Evolutionary conservation across 2,329 filamentous ascomycete genomes (phyloP).

Genomic region (Hypomyces rosellus): DNA sequence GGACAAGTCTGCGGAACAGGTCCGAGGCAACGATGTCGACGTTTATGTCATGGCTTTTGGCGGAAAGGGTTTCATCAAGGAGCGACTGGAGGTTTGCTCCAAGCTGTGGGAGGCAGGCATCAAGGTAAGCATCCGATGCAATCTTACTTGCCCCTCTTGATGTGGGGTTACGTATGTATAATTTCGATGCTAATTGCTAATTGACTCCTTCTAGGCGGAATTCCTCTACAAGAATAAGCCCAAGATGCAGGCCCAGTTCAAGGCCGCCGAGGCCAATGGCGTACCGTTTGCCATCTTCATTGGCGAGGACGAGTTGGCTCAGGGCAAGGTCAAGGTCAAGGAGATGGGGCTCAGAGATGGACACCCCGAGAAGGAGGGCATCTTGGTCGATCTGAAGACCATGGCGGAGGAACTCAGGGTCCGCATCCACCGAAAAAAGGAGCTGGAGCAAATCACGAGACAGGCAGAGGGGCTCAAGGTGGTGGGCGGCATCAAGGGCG

Average conservation of each 20-base stretch:
- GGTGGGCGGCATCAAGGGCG: constrained; percentile 40
- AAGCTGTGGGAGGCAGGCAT: constrained; percentile 81
- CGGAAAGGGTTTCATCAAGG: constrained; percentile 73
- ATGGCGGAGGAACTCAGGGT: constrained; percentile 57
- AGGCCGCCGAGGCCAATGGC: constrained; percentile 71
- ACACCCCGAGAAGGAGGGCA: constrained; percentile 85
- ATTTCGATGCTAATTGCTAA: constrained; percentile 15
- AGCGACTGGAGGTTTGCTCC: constrained; percentile 75
- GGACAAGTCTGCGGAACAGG: constrained; percentile 53
- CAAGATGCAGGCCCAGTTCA: constrained; percentile 84
- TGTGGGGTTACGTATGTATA: neutral
- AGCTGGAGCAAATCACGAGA: constrained; percentile 37
- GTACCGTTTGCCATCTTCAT: constrained; percentile 85
- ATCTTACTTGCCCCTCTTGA: neutral
- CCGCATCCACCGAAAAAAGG: constrained; percentile 36
- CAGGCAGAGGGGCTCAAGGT: constrained; percentile 41
- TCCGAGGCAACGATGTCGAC: constrained; percentile 70
- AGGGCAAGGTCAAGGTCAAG: constrained; percentile 84
- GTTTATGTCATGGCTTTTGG: constrained; percentile 95
- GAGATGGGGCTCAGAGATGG: constrained; percentile 65
- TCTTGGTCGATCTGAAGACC: constrained; percentile 60
- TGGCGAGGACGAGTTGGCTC: constrained; percentile 80
- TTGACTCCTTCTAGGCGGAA: constrained; percentile 61
- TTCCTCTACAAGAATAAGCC: constrained; percentile 88
- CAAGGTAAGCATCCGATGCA: constrained; percentile 48